Conservation (phyloP, 495 filamentous ascomycete genomes). For the Tuber magnatum region DNA sequence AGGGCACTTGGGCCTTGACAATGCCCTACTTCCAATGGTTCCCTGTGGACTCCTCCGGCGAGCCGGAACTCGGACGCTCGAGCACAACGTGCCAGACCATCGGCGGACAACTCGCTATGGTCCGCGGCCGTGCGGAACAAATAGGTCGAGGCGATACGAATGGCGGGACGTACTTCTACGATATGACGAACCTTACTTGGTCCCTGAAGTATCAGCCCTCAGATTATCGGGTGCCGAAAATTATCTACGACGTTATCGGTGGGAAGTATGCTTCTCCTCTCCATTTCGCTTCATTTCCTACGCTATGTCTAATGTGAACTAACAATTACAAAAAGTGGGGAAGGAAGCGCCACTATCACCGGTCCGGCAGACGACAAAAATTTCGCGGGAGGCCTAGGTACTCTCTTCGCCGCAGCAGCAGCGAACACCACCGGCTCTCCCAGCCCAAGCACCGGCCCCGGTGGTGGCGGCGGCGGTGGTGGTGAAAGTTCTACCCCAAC, state of each 20-base stretch:
- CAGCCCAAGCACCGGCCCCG: background rate
- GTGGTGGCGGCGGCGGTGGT: background rate
- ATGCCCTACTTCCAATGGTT: conserved; percentile 2
- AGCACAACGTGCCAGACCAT: background rate
- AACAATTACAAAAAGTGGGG: conserved; percentile 10
- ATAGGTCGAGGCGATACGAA: background rate
- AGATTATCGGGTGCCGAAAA: conserved; percentile 16
- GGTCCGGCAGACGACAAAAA: conserved; percentile 2
- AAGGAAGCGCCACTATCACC: conserved; percentile 9
- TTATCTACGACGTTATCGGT: conserved; percentile 15
- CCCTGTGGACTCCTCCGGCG: background rate
- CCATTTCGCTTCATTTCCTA: background rate
- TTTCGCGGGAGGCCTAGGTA: conserved; percentile 5
- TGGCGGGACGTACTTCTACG: background rate
- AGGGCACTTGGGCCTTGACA: background rate
- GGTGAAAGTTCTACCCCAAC: conserved; percentile 13
- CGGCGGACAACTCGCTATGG: background rate
- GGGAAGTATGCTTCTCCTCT: conserved; percentile 16
- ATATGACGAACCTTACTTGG: background rate
- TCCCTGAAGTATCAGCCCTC: background rate
- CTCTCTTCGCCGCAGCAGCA: conserved; percentile 13
- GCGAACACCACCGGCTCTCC: background rate
- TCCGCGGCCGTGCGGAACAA: background rate
- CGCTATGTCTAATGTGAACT: background rate
- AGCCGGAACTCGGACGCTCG: background rate